Percentiles rank a stretch among this genome's conserved stretches.
phyloP scores from a whole-genome alignment of 768 basidiomycete genomes.

The Lactarius evosmus region DNA sequence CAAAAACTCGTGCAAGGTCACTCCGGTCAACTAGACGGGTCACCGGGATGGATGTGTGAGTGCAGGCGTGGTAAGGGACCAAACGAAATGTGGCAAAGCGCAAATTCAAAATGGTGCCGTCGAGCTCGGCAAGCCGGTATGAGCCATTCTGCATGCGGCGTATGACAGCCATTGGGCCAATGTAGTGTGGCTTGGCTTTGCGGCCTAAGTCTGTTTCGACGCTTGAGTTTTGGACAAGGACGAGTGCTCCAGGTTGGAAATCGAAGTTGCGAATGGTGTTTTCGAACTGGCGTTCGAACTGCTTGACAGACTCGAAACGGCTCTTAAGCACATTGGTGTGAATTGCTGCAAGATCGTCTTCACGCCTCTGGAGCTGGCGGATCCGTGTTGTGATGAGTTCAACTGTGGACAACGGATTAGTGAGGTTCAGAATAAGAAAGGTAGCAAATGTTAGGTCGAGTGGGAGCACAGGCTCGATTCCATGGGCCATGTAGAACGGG shows the following conservation, averaged over 20 bases:
- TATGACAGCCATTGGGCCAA: slow-evolving; percentile 30
- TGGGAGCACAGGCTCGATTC: slow-evolving; percentile 29
- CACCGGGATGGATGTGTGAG: no score
- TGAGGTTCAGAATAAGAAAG: neutral
- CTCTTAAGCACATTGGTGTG: neutral
- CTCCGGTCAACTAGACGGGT: no score
- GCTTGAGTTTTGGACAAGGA: slow-evolving; percentile 31
- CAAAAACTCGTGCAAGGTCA: no score
- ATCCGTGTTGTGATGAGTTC: slow-evolving; percentile 25
- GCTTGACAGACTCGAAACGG: neutral
- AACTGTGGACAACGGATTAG: neutral
- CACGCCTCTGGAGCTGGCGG: slow-evolving; percentile 19
- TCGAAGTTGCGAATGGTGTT: slow-evolving; percentile 29
- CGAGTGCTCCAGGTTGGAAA: slow-evolving; percentile 30
- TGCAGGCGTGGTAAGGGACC: slow-evolving; percentile 26
- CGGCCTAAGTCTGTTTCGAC: slow-evolving; percentile 28
- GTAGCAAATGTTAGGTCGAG: slow-evolving; percentile 26
- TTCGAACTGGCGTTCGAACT: slow-evolving; percentile 17
- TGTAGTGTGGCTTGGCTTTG: slow-evolving; percentile 30
- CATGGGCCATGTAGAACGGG: slow-evolving; percentile 30
- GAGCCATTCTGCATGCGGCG: slow-evolving; percentile 21
- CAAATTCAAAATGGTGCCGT: slow-evolving; percentile 20
- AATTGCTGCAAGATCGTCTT: slow-evolving; percentile 8
- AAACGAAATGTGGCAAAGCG: slow-evolving; percentile 28
- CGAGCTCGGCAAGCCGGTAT: slow-evolving; percentile 28